phyloP scores from a whole-genome alignment of 257 asterid species.

The Linaria vulgaris region DNA sequence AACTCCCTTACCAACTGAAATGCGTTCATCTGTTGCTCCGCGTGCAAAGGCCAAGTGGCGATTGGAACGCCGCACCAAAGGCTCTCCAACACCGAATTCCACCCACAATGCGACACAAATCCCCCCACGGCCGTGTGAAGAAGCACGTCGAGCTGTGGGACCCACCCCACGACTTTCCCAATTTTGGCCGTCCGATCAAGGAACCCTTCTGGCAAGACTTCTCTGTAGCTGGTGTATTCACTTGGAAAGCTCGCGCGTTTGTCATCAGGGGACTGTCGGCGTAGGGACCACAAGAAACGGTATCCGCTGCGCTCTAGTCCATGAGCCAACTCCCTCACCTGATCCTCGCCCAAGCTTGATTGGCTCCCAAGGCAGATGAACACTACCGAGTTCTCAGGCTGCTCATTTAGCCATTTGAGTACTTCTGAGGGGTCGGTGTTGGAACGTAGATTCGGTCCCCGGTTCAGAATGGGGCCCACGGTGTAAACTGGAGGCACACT shows the following conservation, averaged over 20 bases:
- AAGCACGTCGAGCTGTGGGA: slow-evolving; percentile 45
- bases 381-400: slow-evolving; percentile 41
- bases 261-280: slow-evolving; percentile 24
- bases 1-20: slow-evolving; percentile 55
- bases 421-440: slow-evolving; percentile 11
- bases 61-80: slow-evolving; percentile 60
- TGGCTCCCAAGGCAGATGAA: slow-evolving; percentile 57
- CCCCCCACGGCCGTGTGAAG: slow-evolving; percentile 52
- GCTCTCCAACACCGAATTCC: slow-evolving; percentile 69
- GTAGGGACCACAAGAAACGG: slow-evolving; percentile 57
- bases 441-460: slow-evolving; percentile 18
- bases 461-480: slow-evolving; percentile 56
- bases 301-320: slow-evolving; percentile 49
- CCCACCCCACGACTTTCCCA: slow-evolving; percentile 65
- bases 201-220: slow-evolving; percentile 52
- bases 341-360: slow-evolving; percentile 41
- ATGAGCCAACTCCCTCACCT: slow-evolving; percentile 37
- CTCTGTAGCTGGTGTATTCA: slow-evolving; percentile 33
- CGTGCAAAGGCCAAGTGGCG: slow-evolving; percentile 60
- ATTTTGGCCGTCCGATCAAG: slow-evolving; percentile 33
- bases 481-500: slow-evolving; percentile 47
- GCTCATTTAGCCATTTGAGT: slow-evolving; percentile 46
- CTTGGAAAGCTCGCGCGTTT: slow-evolving; percentile 38
- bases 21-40: slow-evolving; percentile 65
- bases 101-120: slow-evolving; percentile 68